Evolutionary conservation across 2,329 filamentous ascomycete species (phyloP), one percentile per base, ranked within the genome.

Genomic region (Aspergillus cejpii): DNA sequence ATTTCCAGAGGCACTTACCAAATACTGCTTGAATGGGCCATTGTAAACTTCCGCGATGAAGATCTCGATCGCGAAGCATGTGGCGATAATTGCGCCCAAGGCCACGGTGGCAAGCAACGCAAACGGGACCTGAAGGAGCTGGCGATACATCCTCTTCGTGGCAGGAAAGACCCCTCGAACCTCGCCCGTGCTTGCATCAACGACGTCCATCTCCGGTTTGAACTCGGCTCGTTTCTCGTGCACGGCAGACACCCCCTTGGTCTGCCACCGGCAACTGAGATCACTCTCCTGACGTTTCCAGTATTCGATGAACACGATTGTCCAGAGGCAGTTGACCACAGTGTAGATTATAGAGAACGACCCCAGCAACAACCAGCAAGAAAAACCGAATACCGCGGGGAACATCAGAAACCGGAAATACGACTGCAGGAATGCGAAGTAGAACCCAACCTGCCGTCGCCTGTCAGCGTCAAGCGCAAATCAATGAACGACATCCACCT

Each of bases 261-360:
- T 90, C 29, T 88, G 86, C 92, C 91, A 97, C 55, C 88, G 81
- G 14, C 96, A 83, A 11, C 86, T 84, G 12, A 97, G 74, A 61
- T 97, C 91, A 6, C 84, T 74, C 66, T 97, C 88, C 66, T 94
- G 87, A 57, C 90, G 85, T 71, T 94, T 95, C 91, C 91, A 97
- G 66, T 87, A 95, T 64, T 97, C 92, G 47, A 94, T 85, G 62
- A 97, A 97, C 40, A 92, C 71, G 2, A 94, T 82, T 47, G 85
- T 84, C 87, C 89, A 95, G 5, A 97, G 73, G 24, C 81, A 84
- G 62, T 84, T 91, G 41, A 85, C 77, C 2, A 92, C 67, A 4
- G 87, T 85, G 57, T 95, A 97, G 41, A 92, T 68, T 45, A 82
- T 79, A 2, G 90, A 95, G 67, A 88, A 97, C 45, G 84, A 80